Evolutionary conservation across 352 stramenopile species (phyloP).

Genomic region (Pythium chondricola): DNA sequence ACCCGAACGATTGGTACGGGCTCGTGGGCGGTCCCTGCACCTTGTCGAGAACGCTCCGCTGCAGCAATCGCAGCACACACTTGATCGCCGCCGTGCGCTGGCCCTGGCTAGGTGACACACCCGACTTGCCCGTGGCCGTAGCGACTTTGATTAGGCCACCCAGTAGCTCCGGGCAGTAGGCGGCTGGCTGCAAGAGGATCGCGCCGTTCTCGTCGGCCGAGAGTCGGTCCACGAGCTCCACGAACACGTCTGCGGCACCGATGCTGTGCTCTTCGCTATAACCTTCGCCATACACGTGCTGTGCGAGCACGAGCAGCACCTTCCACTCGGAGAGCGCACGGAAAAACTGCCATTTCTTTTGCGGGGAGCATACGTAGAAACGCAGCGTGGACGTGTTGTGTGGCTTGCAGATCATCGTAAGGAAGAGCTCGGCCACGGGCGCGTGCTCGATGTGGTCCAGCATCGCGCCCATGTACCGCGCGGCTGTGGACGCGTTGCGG

Average conservation of each 20-base stretch:
- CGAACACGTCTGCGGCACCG: constrained; percentile 82
- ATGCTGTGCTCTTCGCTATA: constrained; percentile 69
- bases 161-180: constrained; percentile 79
- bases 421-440: constrained; percentile 79
- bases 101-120: constrained; percentile 23
- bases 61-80: constrained; percentile 68
- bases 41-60: constrained; percentile 71
- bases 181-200: constrained; percentile 79
- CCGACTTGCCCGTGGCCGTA: constrained; percentile 7
- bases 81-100: constrained; percentile 83
- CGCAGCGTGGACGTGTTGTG: constrained; percentile 64
- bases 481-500: constrained; percentile 42
- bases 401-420: constrained; percentile 85
- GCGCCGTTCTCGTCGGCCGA: constrained; percentile 86
- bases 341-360: constrained; percentile 88
- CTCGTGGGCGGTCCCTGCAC: constrained; percentile 72
- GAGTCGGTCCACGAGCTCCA: constrained; percentile 83
- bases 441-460: constrained; percentile 74
- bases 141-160: constrained; percentile 71
- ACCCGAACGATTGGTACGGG: constrained; percentile 81
- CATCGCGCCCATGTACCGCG: constrained; percentile 84
- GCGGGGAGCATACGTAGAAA: constrained; percentile 58
- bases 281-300: constrained; percentile 64
- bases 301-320: constrained; percentile 73
- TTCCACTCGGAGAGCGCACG: constrained; percentile 83